Conservation (phyloP, 306 rosid species). For the Comarum palustre region DNA sequence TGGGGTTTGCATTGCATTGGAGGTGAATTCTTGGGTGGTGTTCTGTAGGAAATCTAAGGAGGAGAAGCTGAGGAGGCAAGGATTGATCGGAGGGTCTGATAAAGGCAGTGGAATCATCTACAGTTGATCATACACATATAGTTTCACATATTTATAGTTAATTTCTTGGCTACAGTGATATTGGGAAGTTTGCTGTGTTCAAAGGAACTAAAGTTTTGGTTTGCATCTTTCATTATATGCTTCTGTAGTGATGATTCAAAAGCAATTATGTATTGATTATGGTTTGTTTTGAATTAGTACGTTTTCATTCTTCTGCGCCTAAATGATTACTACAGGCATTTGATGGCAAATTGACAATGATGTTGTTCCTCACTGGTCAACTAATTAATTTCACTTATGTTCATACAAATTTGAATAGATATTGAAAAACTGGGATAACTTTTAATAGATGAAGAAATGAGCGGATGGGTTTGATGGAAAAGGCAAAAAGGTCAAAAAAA, state of each 20-base stretch:
- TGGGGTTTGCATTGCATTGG: constrained; percentile 73
- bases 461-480: too few relatives aligned
- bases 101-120: constrained; percentile 55
- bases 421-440: too few relatives aligned
- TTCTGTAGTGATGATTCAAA: neutral
- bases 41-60: constrained; percentile 86
- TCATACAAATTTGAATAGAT: too few relatives aligned
- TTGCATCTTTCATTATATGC: constrained; percentile 9
- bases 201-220: constrained; percentile 1
- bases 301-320: constrained; percentile 2
- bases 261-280: neutral
- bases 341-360: neutral
- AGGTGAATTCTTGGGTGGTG: constrained; percentile 91
- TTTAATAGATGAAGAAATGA: too few relatives aligned
- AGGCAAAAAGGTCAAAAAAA: too few relatives aligned
- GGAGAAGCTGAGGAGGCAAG: constrained; percentile 78
- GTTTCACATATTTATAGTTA: too few relatives aligned
- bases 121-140: constrained; percentile 14
- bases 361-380: neutral
- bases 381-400: too few relatives aligned
- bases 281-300: neutral
- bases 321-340: neutral
- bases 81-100: constrained; percentile 55
- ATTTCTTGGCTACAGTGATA: too few relatives aligned
- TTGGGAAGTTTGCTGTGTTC: neutral